phyloP scores from a whole-genome alignment of 805 yeast species.

The Cyberlindnera euphorbiae region DNA sequence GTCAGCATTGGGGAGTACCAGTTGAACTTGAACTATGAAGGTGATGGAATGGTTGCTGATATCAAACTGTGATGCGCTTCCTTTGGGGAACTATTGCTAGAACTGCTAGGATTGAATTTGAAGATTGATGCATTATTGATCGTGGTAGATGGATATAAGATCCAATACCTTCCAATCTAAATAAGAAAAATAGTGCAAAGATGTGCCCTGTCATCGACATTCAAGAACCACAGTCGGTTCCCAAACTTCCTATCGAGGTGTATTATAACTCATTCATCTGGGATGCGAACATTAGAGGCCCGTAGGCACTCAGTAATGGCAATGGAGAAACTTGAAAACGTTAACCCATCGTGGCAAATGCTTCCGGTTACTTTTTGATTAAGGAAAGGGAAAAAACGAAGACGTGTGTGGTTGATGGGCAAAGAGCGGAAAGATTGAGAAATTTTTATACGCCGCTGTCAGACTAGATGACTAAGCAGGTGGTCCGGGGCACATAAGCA shows the following conservation, averaged over 20 bases:
- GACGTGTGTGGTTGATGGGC: conserved; percentile 1
- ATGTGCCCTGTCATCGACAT: conserved; percentile 30
- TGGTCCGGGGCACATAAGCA: conserved; percentile 9
- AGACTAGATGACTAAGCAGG: background rate
- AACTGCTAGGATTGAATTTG: conserved; percentile 10
- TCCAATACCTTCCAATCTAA: no score
- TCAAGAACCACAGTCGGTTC: conserved; percentile 26
- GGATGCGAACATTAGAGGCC: conserved; percentile 28
- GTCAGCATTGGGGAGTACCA: conserved; percentile 36
- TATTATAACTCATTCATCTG: conserved; percentile 18
- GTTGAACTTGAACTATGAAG: conserved; percentile 41
- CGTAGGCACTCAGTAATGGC: conserved; percentile 28
- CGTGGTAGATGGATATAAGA: no score
- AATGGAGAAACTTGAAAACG: conserved; percentile 27
- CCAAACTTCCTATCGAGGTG: conserved; percentile 32
- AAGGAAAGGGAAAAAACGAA: conserved; percentile 20
- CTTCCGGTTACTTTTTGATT: conserved; percentile 31
- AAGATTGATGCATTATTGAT: conserved; percentile 1
- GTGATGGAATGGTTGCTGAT: conserved; percentile 38
- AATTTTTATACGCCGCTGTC: conserved; percentile 6
- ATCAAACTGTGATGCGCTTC: conserved; percentile 29
- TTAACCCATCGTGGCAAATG: conserved; percentile 31
- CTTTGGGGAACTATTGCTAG: no score
- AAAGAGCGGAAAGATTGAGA: conserved; percentile 4
- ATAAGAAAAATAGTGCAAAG: no score